Evolutionary conservation across 2,329 filamentous ascomycete species (phyloP), one percentile per base, ranked within the genome.

Genomic region (Sordariomycetes sp.): DNA sequence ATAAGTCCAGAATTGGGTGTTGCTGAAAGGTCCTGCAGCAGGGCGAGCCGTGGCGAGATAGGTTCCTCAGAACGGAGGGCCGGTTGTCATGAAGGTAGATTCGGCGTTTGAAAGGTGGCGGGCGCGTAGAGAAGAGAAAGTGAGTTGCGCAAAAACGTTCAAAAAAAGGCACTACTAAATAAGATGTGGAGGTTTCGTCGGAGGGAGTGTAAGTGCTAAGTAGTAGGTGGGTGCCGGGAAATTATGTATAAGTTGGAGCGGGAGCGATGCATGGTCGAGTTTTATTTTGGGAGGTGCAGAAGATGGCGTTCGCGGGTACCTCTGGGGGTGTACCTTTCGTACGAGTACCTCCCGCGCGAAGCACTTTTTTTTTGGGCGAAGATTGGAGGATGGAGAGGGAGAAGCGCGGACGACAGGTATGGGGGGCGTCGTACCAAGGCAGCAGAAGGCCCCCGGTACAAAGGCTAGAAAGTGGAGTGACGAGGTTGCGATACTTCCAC

Each of bases 191-290:
- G 45, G 45, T 24, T 24, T 10, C 20, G n/a, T 22, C 20, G 20
- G 45, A 24, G 45, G 45, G 45, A 50, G 45, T 50, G 45, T 50
- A 50, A 50, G 45, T 50, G 45, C 45, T 24, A 50, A 50, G 55
- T 48, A 56, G 45, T 34, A 42, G 55, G 55, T 52, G 55, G 45
- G 48, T 28, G 53, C 36, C 45, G 55, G 55, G 48, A 56, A 56
- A 52, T 56, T 56, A 39, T 50, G 39, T 56, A 56, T 34, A 56
- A 28, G 55, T 34, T 56, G 48, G 55, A 28, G 55, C 55, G 55
- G 55, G 48, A 56, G 45, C 32, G 50, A 28, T 48, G 48, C 55
- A 56, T 56, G 55, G 48, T 35, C 39, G 45, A 42, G 28, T n/a
- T 52, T 52, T 52, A 52, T 56, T 52, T 56, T 52, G 48, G 55